Percentiles rank a stretch among this genome's conserved stretches.
phyloP scores from a whole-genome alignment of 768 basidiomycete species.

The Mrakia gelida region DNA sequence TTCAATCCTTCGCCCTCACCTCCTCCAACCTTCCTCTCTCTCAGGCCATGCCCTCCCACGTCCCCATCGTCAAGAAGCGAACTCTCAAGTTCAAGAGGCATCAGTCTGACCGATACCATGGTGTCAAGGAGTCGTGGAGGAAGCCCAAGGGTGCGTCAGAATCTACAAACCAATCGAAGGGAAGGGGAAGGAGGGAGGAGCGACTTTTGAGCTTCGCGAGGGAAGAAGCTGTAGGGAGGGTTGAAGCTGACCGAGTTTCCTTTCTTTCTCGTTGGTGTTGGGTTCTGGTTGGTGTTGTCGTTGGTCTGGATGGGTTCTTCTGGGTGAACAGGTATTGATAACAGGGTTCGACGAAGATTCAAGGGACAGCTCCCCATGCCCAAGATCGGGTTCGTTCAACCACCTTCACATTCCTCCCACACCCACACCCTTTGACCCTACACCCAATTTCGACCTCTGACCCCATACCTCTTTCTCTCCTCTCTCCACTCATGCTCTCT shows the following conservation, averaged over 20 bases:
- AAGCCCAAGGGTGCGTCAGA: constrained; percentile 75
- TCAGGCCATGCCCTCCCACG: constrained; percentile 37
- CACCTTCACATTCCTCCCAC: not conserved
- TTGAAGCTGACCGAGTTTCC: not conserved
- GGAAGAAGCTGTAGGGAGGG: not conserved
- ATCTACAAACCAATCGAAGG: not conserved
- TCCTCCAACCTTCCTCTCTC: not conserved
- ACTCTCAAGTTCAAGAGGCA: constrained; percentile 99
- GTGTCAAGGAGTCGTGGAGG: constrained; percentile 98
- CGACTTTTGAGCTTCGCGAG: not conserved
- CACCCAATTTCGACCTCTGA: not conserved
- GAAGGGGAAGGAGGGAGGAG: not conserved
- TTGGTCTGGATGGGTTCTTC: not conserved
- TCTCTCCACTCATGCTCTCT: not conserved
- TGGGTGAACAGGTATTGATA: constrained; percentile 69
- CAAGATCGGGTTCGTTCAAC: constrained; percentile 59
- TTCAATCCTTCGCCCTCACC: not conserved
- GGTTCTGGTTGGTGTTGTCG: not conserved
- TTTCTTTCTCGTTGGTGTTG: constrained; percentile 2
- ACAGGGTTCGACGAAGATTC: constrained; percentile 52
- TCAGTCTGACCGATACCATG: constrained; percentile 95
- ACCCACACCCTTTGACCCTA: not conserved
- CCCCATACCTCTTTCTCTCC: not conserved
- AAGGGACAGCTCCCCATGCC: constrained; percentile 97
- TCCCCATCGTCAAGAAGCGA: constrained; percentile 90